Conservation (phyloP, 345 rosid genomes). For the Geranium rotundifolium region DNA sequence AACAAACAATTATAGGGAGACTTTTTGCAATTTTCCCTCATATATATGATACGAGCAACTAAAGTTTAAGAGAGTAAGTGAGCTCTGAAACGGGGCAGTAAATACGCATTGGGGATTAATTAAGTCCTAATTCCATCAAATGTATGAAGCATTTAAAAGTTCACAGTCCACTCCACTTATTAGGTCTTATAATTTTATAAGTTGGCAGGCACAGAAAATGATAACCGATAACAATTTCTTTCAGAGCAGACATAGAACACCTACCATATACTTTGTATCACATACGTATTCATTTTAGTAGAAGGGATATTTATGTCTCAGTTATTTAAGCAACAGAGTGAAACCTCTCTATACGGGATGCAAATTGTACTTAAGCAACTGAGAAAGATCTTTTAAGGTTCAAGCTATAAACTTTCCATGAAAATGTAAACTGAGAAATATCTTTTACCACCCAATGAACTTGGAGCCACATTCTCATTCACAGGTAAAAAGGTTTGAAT, state of each 20-base stretch:
- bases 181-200: neutral
- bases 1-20: too few relatives aligned
- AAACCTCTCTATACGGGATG: neutral
- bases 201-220: neutral
- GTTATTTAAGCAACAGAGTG: neutral
- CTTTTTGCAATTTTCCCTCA: too few relatives aligned
- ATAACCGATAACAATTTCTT: too few relatives aligned
- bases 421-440: too few relatives aligned
- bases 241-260: too few relatives aligned
- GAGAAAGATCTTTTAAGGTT: neutral
- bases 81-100: neutral
- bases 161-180: neutral
- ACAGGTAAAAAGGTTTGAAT: neutral
- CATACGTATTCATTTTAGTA: neutral
- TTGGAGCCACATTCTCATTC: neutral
- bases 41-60: too few relatives aligned
- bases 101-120: neutral
- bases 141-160: neutral
- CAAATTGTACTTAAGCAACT: neutral
- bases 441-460: neutral
- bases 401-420: too few relatives aligned
- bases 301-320: neutral
- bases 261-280: too few relatives aligned
- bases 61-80: neutral
- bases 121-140: neutral